phyloP scores from a whole-genome alignment of 2,329 filamentous ascomycete genomes.

The Fusarium pseudonygamai region DNA sequence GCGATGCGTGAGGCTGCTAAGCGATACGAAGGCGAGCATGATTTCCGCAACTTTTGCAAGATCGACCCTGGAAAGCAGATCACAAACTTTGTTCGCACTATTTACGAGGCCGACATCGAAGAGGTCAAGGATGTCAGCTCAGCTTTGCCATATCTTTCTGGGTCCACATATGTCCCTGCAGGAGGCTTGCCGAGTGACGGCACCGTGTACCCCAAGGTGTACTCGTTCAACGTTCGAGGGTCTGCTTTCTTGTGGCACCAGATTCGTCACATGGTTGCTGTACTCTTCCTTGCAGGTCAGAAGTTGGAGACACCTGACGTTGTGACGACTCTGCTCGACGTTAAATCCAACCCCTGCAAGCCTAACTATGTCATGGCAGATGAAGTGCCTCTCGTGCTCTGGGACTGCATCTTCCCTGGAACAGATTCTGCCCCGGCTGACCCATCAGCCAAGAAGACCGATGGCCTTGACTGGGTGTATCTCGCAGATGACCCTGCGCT shows the following conservation, averaged over 20 bases:
- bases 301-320: conserved; percentile 80
- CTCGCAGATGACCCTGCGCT: conserved; percentile 71
- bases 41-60: conserved; percentile 98
- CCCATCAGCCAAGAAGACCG: conserved; percentile 48
- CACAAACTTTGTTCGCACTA: conserved; percentile 79
- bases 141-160: conserved; percentile 65
- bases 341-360: conserved; percentile 74
- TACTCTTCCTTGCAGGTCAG: conserved; percentile 94
- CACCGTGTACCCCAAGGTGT: conserved; percentile 69
- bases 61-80: conserved; percentile 91
- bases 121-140: conserved; percentile 66
- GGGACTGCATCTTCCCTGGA: conserved; percentile 90
- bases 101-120: conserved; percentile 83
- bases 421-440: conserved; percentile 47
- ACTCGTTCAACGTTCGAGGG: conserved; percentile 87
- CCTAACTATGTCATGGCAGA: conserved; percentile 92
- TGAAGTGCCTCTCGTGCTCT: conserved; percentile 89
- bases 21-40: conserved; percentile 82
- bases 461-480: conserved; percentile 81
- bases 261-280: conserved; percentile 90
- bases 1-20: conserved; percentile 86
- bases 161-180: conserved; percentile 48
- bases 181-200: background rate
- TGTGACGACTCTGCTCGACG: conserved; percentile 78
- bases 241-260: conserved; percentile 98